Evolutionary conservation across 306 rosid genomes (phyloP).

Genomic region (Potentilla sterilis): DNA sequence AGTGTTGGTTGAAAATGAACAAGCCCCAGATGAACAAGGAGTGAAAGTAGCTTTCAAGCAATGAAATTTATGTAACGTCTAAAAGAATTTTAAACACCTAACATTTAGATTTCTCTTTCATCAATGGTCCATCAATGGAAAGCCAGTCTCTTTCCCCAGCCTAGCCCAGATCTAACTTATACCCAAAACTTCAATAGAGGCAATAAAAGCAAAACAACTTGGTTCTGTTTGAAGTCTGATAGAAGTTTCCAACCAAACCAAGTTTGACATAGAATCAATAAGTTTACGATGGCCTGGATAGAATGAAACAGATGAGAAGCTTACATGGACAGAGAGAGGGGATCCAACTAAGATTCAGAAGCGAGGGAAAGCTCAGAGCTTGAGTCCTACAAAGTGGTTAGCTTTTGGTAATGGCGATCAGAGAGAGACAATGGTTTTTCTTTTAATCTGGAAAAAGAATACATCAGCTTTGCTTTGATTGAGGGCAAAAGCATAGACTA

Average conservation of each 20-base stretch:
- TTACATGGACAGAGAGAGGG: constrained; percentile 23
- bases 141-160: constrained; percentile 24
- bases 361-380: constrained; percentile 5
- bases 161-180: constrained; percentile 45
- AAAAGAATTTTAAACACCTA: background rate
- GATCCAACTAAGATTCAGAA: constrained; percentile 38
- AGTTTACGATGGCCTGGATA: background rate
- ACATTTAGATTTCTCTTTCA: constrained; percentile 29
- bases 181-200: constrained; percentile 25
- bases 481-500: constrained; percentile 26
- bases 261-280: constrained; percentile 8
- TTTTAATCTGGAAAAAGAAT: background rate
- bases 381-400: constrained; percentile 4
- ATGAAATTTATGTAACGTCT: constrained; percentile 19
- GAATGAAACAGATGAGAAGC: constrained; percentile 1
- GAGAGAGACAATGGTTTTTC: background rate
- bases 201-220: constrained; percentile 3
- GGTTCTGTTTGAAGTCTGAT: constrained; percentile 7
- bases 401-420: constrained; percentile 1
- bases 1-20: constrained; percentile 34
- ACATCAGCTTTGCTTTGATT: constrained; percentile 35
- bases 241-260: constrained; percentile 22
- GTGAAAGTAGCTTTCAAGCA: constrained; percentile 27
- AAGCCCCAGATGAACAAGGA: constrained; percentile 24
- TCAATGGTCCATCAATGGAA: constrained; percentile 28